Conservation (phyloP, 2,329 filamentous ascomycete genomes). For the Pyrenochaeta sp. region DNA sequence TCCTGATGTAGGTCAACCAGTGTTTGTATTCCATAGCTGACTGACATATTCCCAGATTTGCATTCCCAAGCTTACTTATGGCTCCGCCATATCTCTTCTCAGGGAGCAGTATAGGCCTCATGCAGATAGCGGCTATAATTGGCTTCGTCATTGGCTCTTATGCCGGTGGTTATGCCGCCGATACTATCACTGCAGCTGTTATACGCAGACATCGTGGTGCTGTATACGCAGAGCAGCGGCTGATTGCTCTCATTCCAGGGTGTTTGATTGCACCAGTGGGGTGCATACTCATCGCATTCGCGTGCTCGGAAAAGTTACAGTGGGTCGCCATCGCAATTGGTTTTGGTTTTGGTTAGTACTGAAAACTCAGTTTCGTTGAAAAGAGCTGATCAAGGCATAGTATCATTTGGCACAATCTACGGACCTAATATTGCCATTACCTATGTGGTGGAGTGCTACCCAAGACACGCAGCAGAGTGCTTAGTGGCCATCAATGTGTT, state of each 20-base stretch:
- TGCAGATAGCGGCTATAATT: conserved; percentile 13
- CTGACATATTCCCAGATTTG: conserved; percentile 3
- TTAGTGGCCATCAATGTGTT: conserved; percentile 12
- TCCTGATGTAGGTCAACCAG: conserved; percentile 8
- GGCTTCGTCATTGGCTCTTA: conserved; percentile 14
- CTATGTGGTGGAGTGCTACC: conserved; percentile 10
- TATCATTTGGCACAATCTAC: conserved; percentile 15
- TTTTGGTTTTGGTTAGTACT: conserved; percentile 10
- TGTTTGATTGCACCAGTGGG: conserved; percentile 5
- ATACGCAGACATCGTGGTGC: conserved; percentile 7
- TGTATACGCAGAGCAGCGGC: conserved; percentile 12
- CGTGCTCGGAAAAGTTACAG: conserved; percentile 12
- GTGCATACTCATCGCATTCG: conserved; percentile 8
- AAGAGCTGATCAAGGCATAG: background rate
- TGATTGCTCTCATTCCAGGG: conserved; percentile 9
- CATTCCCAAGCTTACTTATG: conserved; percentile 12
- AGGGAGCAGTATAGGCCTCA: conserved; percentile 6
- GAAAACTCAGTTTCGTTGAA: background rate
- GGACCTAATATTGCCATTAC: conserved; percentile 13
- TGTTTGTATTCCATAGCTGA: no score
- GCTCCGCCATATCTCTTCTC: conserved; percentile 16
- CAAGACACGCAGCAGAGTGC: conserved; percentile 2
- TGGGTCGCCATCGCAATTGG: conserved; percentile 14
- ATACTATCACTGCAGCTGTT: conserved; percentile 12
- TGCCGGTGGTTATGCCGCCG: conserved; percentile 11